phyloP scores from a whole-genome alignment of 352 stramenopile genomes.

The Phytopythium boreale region DNA sequence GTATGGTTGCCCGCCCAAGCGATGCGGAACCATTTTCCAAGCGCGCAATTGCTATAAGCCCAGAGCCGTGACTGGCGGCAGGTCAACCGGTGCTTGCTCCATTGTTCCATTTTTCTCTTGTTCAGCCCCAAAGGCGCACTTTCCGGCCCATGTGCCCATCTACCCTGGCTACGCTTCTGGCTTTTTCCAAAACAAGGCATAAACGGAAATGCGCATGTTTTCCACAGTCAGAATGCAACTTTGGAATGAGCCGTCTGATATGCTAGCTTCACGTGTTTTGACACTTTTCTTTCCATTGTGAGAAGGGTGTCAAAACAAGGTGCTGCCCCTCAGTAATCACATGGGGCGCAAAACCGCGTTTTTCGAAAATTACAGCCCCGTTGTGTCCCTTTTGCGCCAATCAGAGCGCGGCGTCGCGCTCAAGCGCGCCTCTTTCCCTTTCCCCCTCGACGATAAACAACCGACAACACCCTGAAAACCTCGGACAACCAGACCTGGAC shows the following conservation, averaged over 20 bases:
- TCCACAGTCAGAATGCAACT: neutral
- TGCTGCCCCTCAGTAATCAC: neutral
- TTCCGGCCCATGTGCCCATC: neutral
- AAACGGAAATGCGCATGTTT: neutral
- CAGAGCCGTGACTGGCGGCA: neutral
- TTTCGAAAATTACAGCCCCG: neutral
- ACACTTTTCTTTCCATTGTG: neutral
- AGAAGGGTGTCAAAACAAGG: neutral
- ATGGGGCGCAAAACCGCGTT: neutral
- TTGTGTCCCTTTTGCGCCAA: neutral
- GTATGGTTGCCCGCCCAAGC: too few relatives aligned
- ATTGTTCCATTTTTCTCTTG: conserved; percentile 6
- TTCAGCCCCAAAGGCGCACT: neutral
- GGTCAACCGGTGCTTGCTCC: neutral
- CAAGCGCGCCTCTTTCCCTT: too few relatives aligned
- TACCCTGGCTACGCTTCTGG: conserved; percentile 2
- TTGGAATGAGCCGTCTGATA: neutral
- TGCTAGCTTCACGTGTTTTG: neutral
- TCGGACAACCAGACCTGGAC: neutral
- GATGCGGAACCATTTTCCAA: neutral
- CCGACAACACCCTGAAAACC: neutral
- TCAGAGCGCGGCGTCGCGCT: conserved; percentile 4
- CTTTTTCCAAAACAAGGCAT: conserved; percentile 2
- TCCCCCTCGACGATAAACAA: neutral
- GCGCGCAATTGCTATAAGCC: too few relatives aligned